Evolutionary conservation across 805 yeast species (phyloP).

Genomic region (Helenozyma rhizophorensis): DNA sequence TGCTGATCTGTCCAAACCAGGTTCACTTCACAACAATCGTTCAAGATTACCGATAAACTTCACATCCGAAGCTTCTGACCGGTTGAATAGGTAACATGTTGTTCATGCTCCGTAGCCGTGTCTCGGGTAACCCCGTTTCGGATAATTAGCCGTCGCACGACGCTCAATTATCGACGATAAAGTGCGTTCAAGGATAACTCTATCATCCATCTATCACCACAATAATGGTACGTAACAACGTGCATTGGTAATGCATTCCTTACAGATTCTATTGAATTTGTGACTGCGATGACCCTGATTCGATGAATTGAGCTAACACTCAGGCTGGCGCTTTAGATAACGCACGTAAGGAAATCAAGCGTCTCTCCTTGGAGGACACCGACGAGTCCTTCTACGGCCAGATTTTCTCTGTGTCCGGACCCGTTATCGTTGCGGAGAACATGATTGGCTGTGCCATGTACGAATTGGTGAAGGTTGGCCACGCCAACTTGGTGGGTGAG

Average conservation of each 20-base stretch:
- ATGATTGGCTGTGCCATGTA: constrained; percentile 99
- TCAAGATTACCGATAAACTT: too few relatives aligned
- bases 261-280: too few relatives aligned
- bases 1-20: too few relatives aligned
- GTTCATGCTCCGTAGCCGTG: too few relatives aligned
- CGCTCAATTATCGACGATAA: constrained; percentile 6
- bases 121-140: too few relatives aligned
- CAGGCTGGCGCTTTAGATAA: constrained; percentile 96
- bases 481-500: constrained; percentile 95
- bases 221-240: constrained; percentile 6
- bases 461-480: constrained; percentile 97
- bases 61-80: too few relatives aligned
- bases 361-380: constrained; percentile 68
- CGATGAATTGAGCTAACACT: too few relatives aligned
- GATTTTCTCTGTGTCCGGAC: constrained; percentile 95
- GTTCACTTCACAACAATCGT: too few relatives aligned
- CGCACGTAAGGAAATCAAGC: constrained; percentile 90
- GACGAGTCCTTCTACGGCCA: constrained; percentile 80
- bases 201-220: constrained; percentile 1
- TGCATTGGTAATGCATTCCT: too few relatives aligned
- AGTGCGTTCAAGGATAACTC: constrained; percentile 1
- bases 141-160: constrained; percentile 7
- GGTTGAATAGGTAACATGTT: too few relatives aligned
- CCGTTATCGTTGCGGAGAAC: constrained; percentile 95
- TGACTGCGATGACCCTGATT: too few relatives aligned